These are phyloP conservation scores for Coniochaeta sp. DNA, from an alignment of 2,329 filamentous ascomycete genomes.

Conservation along the genomic window DNA sequence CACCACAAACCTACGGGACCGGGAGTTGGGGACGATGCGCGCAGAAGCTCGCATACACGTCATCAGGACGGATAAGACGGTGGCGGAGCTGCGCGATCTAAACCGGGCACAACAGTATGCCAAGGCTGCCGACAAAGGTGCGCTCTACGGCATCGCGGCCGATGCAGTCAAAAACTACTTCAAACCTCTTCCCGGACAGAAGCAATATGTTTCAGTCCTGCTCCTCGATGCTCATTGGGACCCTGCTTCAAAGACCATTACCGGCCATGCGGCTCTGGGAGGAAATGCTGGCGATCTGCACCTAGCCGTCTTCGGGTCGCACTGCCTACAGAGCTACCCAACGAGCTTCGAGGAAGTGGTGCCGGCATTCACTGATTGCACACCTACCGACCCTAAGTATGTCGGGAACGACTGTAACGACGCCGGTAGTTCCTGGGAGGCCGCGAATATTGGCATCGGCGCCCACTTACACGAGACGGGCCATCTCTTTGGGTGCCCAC, in stretches of 20 bases:
- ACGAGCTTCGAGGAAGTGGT: constrained; percentile 83
- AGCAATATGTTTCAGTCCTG: constrained; percentile 80
- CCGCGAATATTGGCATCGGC: constrained; percentile 89
- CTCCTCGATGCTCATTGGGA: constrained; percentile 90
- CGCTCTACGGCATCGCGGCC: constrained; percentile 68
- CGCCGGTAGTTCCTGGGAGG: constrained; percentile 87
- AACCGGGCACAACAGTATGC: constrained; percentile 72
- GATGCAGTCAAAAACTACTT: constrained; percentile 77
- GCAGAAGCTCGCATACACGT: constrained; percentile 89
- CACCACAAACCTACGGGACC: constrained; percentile 69
- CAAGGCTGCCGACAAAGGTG: constrained; percentile 60
- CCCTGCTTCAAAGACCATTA: constrained; percentile 57
- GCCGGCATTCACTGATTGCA: constrained; percentile 84
- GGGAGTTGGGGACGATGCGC: constrained; percentile 64
- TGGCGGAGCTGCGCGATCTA: constrained; percentile 73
- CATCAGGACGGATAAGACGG: constrained; percentile 74
- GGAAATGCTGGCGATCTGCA: constrained; percentile 66
- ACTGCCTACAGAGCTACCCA: constrained; percentile 87
- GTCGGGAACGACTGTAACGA: constrained; percentile 84
- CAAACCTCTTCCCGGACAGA: constrained; percentile 65
- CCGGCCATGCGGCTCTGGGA: constrained; percentile 79
- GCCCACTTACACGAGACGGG: constrained; percentile 89
- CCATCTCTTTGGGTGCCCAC: constrained; percentile 82
- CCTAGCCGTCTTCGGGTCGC: constrained; percentile 86
- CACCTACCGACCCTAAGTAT: constrained; percentile 70